Conservation (phyloP, 2,329 filamentous ascomycete genomes). For the Dactylellina haptotyla region DNA sequence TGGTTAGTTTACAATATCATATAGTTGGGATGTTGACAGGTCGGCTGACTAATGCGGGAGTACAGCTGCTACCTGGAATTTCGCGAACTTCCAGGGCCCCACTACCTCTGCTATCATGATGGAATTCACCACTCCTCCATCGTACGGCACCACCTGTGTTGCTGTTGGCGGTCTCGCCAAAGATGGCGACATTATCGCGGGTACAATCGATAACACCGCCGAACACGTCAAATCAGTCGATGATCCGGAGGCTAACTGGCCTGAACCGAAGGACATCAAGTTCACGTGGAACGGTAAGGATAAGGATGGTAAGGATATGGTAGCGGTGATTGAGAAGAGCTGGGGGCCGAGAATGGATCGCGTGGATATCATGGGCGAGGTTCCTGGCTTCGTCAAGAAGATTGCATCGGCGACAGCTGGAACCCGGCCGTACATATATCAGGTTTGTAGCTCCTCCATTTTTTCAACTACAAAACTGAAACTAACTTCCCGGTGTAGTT, state of each 20-base stretch:
- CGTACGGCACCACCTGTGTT: constrained; percentile 86
- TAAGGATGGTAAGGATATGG: constrained; percentile 77
- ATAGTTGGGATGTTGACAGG: neutral
- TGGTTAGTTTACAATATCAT: constrained; percentile 64
- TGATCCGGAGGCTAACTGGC: constrained; percentile 86
- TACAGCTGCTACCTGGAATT: constrained; percentile 86
- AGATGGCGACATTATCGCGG: constrained; percentile 80
- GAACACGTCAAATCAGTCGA: constrained; percentile 75
- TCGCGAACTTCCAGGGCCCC: constrained; percentile 87
- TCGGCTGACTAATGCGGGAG: neutral
- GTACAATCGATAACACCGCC: constrained; percentile 69
- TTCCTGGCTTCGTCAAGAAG: constrained; percentile 93
- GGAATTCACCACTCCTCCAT: constrained; percentile 93
- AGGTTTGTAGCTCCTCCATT: constrained; percentile 68
- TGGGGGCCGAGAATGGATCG: constrained; percentile 79
- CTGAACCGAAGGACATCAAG: constrained; percentile 79
- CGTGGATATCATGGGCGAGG: constrained; percentile 95
- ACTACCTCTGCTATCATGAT: constrained; percentile 89
- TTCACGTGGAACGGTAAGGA: constrained; percentile 76
- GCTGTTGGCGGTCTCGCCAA: constrained; percentile 83
- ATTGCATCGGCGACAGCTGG: constrained; percentile 88
- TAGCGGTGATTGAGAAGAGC: constrained; percentile 74
- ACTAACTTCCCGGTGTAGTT: constrained; percentile 68
- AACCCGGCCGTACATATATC: constrained; percentile 97
- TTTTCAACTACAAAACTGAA: neutral